Base-by-base conservation (phyloP, 495 filamentous ascomycete genomes). In the Xylaria bambusicola region DNA sequence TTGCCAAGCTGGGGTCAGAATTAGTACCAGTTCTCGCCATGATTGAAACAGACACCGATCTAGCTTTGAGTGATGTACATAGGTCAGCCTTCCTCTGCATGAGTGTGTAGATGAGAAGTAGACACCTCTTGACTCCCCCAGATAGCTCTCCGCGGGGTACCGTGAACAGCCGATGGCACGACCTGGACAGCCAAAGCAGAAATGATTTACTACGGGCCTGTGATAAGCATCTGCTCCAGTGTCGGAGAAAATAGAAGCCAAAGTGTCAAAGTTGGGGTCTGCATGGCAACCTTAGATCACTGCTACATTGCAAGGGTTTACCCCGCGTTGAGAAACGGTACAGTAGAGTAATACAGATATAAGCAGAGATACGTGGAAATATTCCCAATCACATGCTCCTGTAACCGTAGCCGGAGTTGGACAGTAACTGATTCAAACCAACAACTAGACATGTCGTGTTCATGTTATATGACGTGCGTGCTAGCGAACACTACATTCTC, bases 71-170 rank as follows among this genome's bases (percentile, higher is more conserved):
- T n/a, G 9, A 18, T 23, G 15, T 4, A 18, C 35, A 9, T 18
- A 8, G n/a, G 18, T 27, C 15, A 18, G 15, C 3, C 1, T 27
- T 13, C 27, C 23, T 18, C n/a, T 24, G 3, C 3, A 13, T 17
- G 15, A 13, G 50, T 27, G 35, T 40, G n/a, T 10, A 26, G n/a
- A 41, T 41, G 35, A 40, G 9, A 18, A 5, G 50, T 9, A 33
- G 31, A 33, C 13, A 38, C n/a, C 10, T 33, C 15, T 21, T n/a
- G 26, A n/a, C 6, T 24, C 12, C n/a, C 17, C 17, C 13, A 18
- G 50, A 41, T 18, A 26, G 12, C 13, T 17, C 38, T 26, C 24
- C 27, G 52, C 52, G 52, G 52, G 52, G 52, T 54, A 54, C 6
- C 2, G 13, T 44, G 36, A 31, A 21, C 12, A 10, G 35, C 10